Evolutionary conservation across 305 asterid species (phyloP).

Genomic region (Fraxinus sp.): DNA sequence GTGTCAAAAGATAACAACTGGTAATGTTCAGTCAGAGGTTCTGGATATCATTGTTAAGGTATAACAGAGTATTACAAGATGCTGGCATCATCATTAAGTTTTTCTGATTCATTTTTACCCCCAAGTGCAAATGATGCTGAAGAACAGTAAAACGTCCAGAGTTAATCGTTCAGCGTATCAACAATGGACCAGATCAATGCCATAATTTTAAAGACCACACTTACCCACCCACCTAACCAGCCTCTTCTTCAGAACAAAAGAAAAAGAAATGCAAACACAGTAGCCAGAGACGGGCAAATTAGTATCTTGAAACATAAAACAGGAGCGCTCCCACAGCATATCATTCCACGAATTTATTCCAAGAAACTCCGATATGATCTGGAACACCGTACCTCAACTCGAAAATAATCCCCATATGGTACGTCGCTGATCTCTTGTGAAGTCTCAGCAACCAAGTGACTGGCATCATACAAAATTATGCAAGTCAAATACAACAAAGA

Average conservation of each 20-base stretch:
- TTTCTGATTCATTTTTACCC: not conserved
- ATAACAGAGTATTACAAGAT: not conserved
- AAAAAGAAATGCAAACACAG: conserved; percentile 3
- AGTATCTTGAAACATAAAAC: conserved; percentile 9
- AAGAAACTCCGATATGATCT: conserved; percentile 14
- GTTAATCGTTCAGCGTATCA: not conserved
- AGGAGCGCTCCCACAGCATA: not conserved
- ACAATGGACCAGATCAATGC: not conserved
- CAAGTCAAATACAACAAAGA: not conserved
- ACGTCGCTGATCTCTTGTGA: conserved; percentile 82
- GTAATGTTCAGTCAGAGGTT: not conserved
- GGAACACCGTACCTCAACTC: conserved; percentile 70
- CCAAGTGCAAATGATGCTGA: not conserved
- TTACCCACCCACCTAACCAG: not conserved
- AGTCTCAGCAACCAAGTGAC: conserved; percentile 76
- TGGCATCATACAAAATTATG: conserved; percentile 35
- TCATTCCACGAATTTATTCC: not conserved
- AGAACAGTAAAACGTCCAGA: not conserved
- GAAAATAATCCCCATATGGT: conserved; percentile 91
- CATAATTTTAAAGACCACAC: not conserved
- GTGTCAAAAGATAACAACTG: not conserved
- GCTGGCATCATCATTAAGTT: not conserved
- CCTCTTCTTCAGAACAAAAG: not conserved
- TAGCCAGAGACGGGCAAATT: not conserved
- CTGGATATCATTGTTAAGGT: not conserved